Conservation (phyloP, 2,329 filamentous ascomycete species). For the Sarocladium kiliense region DNA sequence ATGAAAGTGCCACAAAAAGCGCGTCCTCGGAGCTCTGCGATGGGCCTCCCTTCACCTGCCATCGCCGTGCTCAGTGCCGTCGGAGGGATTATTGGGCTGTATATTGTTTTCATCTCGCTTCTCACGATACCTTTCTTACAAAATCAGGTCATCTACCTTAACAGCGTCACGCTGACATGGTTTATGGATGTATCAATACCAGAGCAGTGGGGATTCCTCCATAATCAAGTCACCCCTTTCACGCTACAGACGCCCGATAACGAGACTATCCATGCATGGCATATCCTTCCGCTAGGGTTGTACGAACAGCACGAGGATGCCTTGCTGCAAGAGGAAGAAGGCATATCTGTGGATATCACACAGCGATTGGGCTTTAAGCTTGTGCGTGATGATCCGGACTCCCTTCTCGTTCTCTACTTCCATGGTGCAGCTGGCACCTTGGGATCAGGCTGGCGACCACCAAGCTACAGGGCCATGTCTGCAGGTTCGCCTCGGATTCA, state of each 20-base stretch:
- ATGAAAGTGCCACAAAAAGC: background rate
- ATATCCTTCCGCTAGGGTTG: slow-evolving; percentile 64
- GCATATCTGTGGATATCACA: slow-evolving; percentile 27
- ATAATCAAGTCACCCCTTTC: slow-evolving; percentile 69
- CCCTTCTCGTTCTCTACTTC: slow-evolving; percentile 42
- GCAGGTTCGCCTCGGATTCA: slow-evolving; percentile 47
- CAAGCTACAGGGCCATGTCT: slow-evolving; percentile 52
- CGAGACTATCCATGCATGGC: slow-evolving; percentile 68
- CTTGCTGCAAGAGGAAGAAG: slow-evolving; percentile 38
- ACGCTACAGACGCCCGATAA: slow-evolving; percentile 59
- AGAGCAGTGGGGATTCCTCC: slow-evolving; percentile 66
- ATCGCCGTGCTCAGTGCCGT: slow-evolving; percentile 8
- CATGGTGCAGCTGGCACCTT: slow-evolving; percentile 54
- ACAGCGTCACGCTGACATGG: slow-evolving; percentile 49
- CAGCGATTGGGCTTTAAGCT: slow-evolving; percentile 34
- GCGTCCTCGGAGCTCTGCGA: background rate
- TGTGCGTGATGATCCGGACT: slow-evolving; percentile 37
- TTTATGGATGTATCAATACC: slow-evolving; percentile 58
- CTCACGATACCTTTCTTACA: slow-evolving; percentile 39
- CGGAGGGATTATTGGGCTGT: slow-evolving; percentile 11
- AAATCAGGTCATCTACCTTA: slow-evolving; percentile 51
- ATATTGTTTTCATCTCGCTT: slow-evolving; percentile 18
- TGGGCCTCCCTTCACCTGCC: background rate
- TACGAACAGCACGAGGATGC: slow-evolving; percentile 55
- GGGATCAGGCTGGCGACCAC: slow-evolving; percentile 47